Evolutionary conservation across 768 basidiomycete genomes (phyloP).

Genomic region (Boletus huronensis): DNA sequence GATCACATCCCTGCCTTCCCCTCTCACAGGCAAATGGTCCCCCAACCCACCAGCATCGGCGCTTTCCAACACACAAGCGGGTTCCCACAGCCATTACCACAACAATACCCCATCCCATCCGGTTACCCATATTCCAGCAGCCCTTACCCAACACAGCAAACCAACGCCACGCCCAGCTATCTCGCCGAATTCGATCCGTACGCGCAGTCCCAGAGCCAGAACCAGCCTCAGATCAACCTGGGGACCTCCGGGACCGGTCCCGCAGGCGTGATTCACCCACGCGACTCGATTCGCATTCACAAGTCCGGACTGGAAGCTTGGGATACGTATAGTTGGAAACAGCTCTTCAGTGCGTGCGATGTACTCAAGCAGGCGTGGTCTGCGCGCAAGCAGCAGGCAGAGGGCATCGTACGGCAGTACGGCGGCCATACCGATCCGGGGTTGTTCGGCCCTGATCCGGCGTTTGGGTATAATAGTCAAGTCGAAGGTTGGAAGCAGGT

Average conservation of each 20-base stretch:
- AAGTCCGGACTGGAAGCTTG: constrained; percentile 69
- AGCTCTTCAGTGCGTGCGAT: constrained; percentile 60
- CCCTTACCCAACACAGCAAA: constrained; percentile 24
- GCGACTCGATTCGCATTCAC: constrained; percentile 61
- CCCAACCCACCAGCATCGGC: constrained; percentile 31
- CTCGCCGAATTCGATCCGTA: constrained; percentile 43
- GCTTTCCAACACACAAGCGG: constrained; percentile 50
- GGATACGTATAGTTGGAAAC: constrained; percentile 71
- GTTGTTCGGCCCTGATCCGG: constrained; percentile 27
- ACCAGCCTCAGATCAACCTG: constrained; percentile 1
- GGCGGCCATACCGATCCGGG: constrained; percentile 36
- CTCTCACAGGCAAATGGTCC: constrained; percentile 23
- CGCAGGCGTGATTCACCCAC: constrained; percentile 52
- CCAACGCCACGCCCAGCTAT: constrained; percentile 20
- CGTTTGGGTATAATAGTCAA: constrained; percentile 50
- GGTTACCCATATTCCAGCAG: constrained; percentile 30
- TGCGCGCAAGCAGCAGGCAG: constrained; percentile 52
- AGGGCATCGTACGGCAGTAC: constrained; percentile 44
- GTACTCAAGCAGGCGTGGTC: constrained; percentile 66
- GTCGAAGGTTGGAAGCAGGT: constrained; percentile 57
- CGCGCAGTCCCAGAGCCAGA: constrained; percentile 1
- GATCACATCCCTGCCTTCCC: background rate
- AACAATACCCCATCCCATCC: constrained; percentile 36
- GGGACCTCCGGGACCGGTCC: constrained; percentile 14
- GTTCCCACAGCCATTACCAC: constrained; percentile 40